Evolutionary conservation across 345 rosid species (phyloP).

Genomic region (Hibiscus tridactylites): DNA sequence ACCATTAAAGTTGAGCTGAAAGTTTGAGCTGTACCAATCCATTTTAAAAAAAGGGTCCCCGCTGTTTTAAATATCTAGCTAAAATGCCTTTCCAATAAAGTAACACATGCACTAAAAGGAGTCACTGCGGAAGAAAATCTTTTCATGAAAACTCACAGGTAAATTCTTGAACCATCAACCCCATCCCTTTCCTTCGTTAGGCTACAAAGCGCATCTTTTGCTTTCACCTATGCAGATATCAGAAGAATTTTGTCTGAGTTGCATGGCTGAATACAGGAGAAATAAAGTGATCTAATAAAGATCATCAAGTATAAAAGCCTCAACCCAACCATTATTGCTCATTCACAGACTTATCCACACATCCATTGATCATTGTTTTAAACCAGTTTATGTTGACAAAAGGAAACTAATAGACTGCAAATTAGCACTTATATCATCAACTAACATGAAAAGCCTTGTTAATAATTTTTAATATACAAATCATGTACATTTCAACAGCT

Average conservation of each 20-base stretch:
- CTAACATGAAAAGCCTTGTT: background rate
- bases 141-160: conserved; percentile 43
- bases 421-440: background rate
- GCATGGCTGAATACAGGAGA: background rate
- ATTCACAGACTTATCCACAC: conserved; percentile 58
- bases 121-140: background rate
- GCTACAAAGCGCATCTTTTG: conserved; percentile 51
- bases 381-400: background rate
- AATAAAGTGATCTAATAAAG: conserved; percentile 12
- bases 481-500: background rate
- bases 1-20: background rate
- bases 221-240: conserved; percentile 52
- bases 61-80: too few relatives aligned
- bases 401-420: background rate
- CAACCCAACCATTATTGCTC: conserved; percentile 83
- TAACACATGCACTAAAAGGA: background rate
- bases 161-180: conserved; percentile 72
- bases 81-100: background rate
- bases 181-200: conserved; percentile 68
- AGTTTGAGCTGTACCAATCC: background rate
- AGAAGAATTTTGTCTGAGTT: background rate
- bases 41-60: too few relatives aligned
- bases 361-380: background rate
- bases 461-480: background rate
- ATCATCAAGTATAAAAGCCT: conserved; percentile 48